Percentiles rank a stretch among this genome's conserved stretches.
Conservation (phyloP, 1,284 basidiomycete species). For the Apiotrichum gamsii region DNA sequence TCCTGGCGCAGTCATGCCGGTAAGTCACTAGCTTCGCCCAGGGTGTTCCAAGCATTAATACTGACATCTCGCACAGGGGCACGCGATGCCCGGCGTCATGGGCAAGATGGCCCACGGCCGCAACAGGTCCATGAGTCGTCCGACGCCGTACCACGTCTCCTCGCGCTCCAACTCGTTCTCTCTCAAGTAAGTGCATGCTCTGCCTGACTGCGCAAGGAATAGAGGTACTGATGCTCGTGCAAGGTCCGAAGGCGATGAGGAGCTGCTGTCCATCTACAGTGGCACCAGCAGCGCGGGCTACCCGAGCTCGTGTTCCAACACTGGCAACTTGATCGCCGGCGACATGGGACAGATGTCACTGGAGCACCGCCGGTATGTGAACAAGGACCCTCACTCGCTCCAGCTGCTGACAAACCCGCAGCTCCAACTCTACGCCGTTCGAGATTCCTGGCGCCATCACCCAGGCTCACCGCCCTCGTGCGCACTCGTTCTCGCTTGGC, state of each 20-base stretch:
- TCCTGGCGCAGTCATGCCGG: constrained; percentile 1
- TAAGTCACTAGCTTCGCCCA: constrained; percentile 1
- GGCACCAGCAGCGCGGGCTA: constrained; percentile 20
- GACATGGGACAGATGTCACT: constrained; percentile 27
- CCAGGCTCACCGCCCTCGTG: constrained; percentile 7
- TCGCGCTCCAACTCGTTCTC: constrained; percentile 30
- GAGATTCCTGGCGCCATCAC: constrained; percentile 10
- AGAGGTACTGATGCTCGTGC: constrained; percentile 3
- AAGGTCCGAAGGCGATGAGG: constrained; percentile 35
- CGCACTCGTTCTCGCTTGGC: constrained; percentile 18
- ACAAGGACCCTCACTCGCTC: too few species aligned
- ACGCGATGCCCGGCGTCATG: background rate
- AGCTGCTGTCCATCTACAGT: constrained; percentile 24
- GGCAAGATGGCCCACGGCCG: constrained; percentile 15
- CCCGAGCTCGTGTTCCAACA: constrained; percentile 24
- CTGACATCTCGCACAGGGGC: too few species aligned
- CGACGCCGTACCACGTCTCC: constrained; percentile 28
- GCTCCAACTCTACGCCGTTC: constrained; percentile 16
- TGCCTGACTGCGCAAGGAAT: background rate
- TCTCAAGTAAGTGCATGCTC: constrained; percentile 20
- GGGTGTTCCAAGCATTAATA: too few species aligned
- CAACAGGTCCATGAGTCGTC: constrained; percentile 24
- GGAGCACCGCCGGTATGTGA: constrained; percentile 30
- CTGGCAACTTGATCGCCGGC: constrained; percentile 17
- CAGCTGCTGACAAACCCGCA: constrained; percentile 2